phyloP scores from a whole-genome alignment of 352 stramenopile genomes.

The Hyaloperonospora brassicae region DNA sequence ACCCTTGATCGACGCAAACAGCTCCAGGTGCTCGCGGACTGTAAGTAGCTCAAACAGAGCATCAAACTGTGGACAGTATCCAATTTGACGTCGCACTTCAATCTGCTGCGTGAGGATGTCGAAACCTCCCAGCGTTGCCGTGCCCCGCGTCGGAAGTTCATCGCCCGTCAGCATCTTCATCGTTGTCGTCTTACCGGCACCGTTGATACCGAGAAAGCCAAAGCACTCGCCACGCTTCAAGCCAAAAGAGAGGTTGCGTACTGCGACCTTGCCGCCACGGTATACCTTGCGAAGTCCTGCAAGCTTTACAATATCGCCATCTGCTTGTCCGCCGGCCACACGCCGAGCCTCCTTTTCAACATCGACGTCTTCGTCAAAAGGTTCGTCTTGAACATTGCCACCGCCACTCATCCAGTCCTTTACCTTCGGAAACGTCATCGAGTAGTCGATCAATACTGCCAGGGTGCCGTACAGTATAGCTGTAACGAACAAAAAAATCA shows the following conservation, averaged over 20 bases:
- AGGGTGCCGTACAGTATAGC: conserved; percentile 25
- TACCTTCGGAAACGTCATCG: conserved; percentile 27
- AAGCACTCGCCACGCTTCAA: conserved; percentile 87
- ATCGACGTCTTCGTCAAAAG: conserved; percentile 37
- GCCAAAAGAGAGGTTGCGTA: conserved; percentile 70
- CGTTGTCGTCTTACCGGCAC: conserved; percentile 92
- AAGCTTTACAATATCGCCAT: conserved; percentile 34
- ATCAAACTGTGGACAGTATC: conserved; percentile 91
- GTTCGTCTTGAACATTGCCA: conserved; percentile 19
- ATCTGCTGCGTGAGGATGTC: conserved; percentile 69
- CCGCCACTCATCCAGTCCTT: conserved; percentile 32
- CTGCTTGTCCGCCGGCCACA: conserved; percentile 25
- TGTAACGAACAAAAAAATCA: conserved; percentile 42
- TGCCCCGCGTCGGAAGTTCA: conserved; percentile 47
- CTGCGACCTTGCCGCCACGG: conserved; percentile 58
- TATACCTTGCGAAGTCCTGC: conserved; percentile 40
- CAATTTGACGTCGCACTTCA: conserved; percentile 67
- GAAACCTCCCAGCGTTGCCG: conserved; percentile 52
- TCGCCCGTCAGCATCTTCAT: conserved; percentile 94
- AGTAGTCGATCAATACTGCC: conserved; percentile 36
- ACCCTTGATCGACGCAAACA: conserved; percentile 87
- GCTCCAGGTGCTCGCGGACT: conserved; percentile 77
- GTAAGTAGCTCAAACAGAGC: conserved; percentile 75
- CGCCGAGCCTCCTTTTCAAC: conserved; percentile 32
- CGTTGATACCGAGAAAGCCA: conserved; percentile 92